These are phyloP conservation scores for Aphanomyces invadans DNA, from an alignment of 352 stramenopile genomes.

Conservation along the genomic window DNA sequence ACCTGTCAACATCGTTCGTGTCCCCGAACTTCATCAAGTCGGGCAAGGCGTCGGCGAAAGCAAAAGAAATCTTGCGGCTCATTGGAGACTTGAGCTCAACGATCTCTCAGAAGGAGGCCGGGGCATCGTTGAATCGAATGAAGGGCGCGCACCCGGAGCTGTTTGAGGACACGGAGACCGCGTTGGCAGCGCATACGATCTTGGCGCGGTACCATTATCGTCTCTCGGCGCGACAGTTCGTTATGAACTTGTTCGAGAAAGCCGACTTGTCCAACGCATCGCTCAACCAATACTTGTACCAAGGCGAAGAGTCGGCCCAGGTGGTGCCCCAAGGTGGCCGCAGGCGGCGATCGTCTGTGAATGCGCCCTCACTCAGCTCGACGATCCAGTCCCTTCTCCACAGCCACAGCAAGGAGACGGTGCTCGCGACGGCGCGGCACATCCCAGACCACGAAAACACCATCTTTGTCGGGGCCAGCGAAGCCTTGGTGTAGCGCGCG, in stretches of 20 bases:
- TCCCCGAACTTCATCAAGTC: slow-evolving; percentile 46
- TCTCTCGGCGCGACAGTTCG: slow-evolving; percentile 74
- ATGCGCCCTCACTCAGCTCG: slow-evolving; percentile 79
- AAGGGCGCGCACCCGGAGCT: slow-evolving; percentile 54
- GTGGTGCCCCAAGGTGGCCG: slow-evolving; percentile 31
- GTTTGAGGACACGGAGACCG: slow-evolving; percentile 76
- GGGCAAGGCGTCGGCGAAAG: slow-evolving; percentile 59
- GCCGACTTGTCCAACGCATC: slow-evolving; percentile 73
- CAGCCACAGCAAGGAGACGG: slow-evolving; percentile 36
- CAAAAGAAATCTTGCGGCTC: slow-evolving; percentile 66
- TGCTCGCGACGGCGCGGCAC: slow-evolving; percentile 51
- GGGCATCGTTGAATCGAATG: slow-evolving; percentile 78
- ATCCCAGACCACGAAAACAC: slow-evolving; percentile 32
- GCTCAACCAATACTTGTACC: slow-evolving; percentile 40
- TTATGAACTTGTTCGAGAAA: slow-evolving; percentile 81
- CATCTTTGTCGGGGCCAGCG: slow-evolving; percentile 77
- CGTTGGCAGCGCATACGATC: slow-evolving; percentile 74
- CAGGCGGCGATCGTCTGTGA: slow-evolving; percentile 71
- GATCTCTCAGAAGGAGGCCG: slow-evolving; percentile 85
- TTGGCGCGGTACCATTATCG: slow-evolving; percentile 82
- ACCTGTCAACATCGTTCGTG: slow-evolving; percentile 45
- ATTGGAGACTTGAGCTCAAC: slow-evolving; percentile 83
- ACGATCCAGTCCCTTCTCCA: slow-evolving; percentile 81
- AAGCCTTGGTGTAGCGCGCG: slow-evolving; percentile 62
- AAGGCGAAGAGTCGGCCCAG: slow-evolving; percentile 22